phyloP scores from a whole-genome alignment of 257 asterid species.

The Solanum tacnaense region DNA sequence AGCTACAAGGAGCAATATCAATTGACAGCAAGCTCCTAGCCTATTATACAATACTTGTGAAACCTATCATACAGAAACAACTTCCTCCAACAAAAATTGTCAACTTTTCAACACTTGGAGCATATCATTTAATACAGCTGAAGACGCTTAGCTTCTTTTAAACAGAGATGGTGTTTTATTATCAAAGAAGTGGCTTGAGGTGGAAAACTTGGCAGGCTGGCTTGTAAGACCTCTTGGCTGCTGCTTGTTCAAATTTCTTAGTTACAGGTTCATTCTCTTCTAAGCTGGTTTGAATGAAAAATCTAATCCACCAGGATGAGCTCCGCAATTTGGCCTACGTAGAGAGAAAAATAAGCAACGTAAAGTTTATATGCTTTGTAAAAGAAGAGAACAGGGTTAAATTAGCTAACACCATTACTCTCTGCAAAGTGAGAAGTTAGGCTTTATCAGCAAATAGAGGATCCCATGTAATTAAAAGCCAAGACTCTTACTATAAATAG shows the following conservation, averaged over 20 bases:
- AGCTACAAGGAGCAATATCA: neutral
- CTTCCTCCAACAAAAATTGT: neutral
- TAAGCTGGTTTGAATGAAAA: conserved; percentile 56
- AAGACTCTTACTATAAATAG: neutral
- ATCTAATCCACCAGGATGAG: conserved; percentile 80
- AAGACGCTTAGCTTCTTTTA: conserved; percentile 1
- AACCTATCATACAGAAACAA: neutral
- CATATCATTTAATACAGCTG: neutral
- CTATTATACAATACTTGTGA: neutral
- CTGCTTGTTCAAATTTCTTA: conserved; percentile 78
- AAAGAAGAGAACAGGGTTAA: neutral
- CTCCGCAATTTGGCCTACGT: conserved; percentile 74
- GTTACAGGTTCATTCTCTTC: conserved; percentile 64
- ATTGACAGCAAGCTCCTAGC: neutral
- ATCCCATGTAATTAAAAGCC: neutral
- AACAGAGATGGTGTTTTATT: neutral
- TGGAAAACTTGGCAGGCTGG: conserved; percentile 84
- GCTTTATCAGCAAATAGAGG: neutral
- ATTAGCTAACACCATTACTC: neutral
- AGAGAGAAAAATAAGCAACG: neutral
- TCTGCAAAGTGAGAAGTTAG: neutral
- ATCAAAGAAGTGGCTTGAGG: conserved; percentile 47
- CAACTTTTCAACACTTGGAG: neutral
- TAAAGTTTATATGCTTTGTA: neutral
- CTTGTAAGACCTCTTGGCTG: conserved; percentile 45